These are phyloP conservation scores for Solanum virginianum DNA, from an alignment of 257 asterid species.

Conservation along the genomic window DNA sequence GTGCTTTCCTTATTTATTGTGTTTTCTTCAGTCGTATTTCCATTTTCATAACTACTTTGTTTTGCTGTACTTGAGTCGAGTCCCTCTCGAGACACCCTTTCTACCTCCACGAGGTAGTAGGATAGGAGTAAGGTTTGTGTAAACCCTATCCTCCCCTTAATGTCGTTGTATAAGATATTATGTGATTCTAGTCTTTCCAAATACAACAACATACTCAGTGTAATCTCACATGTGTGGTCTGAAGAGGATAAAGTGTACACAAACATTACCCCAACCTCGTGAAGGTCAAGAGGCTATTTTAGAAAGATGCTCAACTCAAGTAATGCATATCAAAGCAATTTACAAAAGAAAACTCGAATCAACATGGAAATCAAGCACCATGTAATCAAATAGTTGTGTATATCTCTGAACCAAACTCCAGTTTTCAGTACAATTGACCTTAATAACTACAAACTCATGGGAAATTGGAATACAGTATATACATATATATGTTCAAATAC, in stretches of 20 bases:
- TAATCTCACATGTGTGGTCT: too few relatives aligned
- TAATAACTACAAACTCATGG: neutral
- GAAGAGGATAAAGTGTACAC: too few relatives aligned
- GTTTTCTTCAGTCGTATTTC: neutral
- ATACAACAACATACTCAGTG: too few relatives aligned
- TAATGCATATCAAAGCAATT: neutral
- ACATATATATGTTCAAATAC: neutral
- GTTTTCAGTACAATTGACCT: neutral
- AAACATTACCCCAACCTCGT: too few relatives aligned
- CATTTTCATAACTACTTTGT: neutral
- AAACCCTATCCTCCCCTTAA: neutral
- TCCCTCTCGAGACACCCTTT: too few relatives aligned
- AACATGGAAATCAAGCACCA: neutral
- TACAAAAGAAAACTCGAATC: neutral
- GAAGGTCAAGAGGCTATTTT: too few relatives aligned
- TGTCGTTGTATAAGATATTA: neutral
- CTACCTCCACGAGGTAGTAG: too few relatives aligned
- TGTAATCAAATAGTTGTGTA: neutral
- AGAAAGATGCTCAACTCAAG: neutral
- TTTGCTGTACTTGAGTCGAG: neutral
- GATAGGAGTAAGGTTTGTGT: neutral
- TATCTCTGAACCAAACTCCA: neutral
- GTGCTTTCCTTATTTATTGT: neutral
- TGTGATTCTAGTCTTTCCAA: neutral
- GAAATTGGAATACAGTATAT: neutral